These are phyloP conservation scores for Phytopythium ostracodes DNA, from an alignment of 352 stramenopile species.

Conservation along the genomic window DNA sequence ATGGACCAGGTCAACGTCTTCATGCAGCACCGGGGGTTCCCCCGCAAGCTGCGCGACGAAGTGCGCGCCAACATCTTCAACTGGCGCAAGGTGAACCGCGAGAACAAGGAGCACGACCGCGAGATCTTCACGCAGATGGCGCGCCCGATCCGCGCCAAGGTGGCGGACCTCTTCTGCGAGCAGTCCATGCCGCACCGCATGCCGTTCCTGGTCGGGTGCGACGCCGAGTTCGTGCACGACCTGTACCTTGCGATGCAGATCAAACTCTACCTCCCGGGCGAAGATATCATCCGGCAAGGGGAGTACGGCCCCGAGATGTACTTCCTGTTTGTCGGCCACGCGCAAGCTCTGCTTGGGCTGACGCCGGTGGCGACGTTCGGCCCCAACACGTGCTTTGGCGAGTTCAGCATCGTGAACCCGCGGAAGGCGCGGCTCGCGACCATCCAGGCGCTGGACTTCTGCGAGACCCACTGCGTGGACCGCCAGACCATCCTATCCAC, in stretches of 20 bases:
- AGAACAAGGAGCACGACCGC: slow-evolving; percentile 63
- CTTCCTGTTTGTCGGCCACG: slow-evolving; percentile 75
- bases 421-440: slow-evolving; percentile 60
- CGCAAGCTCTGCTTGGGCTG: slow-evolving; percentile 65
- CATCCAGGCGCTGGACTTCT: slow-evolving; percentile 77
- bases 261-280: slow-evolving; percentile 64
- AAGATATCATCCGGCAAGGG: slow-evolving; percentile 77
- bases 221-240: slow-evolving; percentile 76
- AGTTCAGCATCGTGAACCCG: slow-evolving; percentile 79
- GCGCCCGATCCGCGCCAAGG: slow-evolving; percentile 60
- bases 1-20: slow-evolving; percentile 80
- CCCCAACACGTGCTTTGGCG: slow-evolving; percentile 72
- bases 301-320: slow-evolving; percentile 82
- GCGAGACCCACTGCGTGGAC: slow-evolving; percentile 66
- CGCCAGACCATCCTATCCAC: slow-evolving; percentile 42
- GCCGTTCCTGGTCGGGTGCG: slow-evolving; percentile 68
- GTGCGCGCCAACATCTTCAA: slow-evolving; percentile 80
- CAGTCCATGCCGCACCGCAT: slow-evolving; percentile 69
- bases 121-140: slow-evolving; percentile 72
- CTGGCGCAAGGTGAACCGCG: slow-evolving; percentile 62
- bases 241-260: slow-evolving; percentile 74
- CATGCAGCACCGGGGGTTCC: slow-evolving; percentile 58
- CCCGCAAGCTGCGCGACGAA: slow-evolving; percentile 66
- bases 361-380: slow-evolving; percentile 60
- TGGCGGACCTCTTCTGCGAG: slow-evolving; percentile 68